Percentiles rank a stretch among this genome's conserved stretches.
Conservation (phyloP, 768 basidiomycete species). For the Pisolithus albus region DNA sequence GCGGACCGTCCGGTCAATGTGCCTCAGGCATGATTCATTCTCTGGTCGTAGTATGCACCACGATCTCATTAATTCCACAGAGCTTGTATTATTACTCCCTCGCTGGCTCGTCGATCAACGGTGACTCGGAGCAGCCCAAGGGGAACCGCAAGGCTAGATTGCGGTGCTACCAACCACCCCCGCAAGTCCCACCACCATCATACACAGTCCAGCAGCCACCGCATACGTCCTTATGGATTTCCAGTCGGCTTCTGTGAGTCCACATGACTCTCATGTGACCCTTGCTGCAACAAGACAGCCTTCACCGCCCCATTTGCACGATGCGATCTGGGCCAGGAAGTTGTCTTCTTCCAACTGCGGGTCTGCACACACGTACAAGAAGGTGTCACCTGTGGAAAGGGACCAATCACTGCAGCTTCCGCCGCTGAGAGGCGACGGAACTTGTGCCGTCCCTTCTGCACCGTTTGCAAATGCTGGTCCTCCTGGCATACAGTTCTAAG, state of each 20-base stretch:
- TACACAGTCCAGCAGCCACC: slow-evolving; percentile 28
- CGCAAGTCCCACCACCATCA: slow-evolving; percentile 22
- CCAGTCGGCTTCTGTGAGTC: slow-evolving; percentile 52
- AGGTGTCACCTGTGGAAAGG: slow-evolving; percentile 22
- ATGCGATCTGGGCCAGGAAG: slow-evolving; percentile 42
- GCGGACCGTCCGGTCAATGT: too few species aligned
- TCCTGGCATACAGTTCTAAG: slow-evolving; percentile 68
- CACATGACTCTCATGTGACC: slow-evolving; percentile 32
- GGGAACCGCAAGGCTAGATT: slow-evolving; percentile 49
- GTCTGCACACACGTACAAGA: slow-evolving; percentile 12
- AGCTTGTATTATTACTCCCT: slow-evolving; percentile 75
- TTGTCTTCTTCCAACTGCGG: slow-evolving; percentile 5
- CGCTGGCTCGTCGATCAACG: slow-evolving; percentile 57
- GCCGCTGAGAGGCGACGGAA: slow-evolving; percentile 28
- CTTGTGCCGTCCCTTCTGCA: slow-evolving; percentile 43
- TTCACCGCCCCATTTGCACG: slow-evolving; percentile 43
- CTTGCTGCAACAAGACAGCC: slow-evolving; percentile 26
- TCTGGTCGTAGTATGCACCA: too few species aligned
- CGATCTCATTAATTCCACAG: slow-evolving; percentile 30
- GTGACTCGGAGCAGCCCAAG: slow-evolving; percentile 38
- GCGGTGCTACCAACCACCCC: slow-evolving; percentile 53
- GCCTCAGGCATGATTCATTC: too few species aligned
- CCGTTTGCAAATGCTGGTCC: slow-evolving; percentile 84
- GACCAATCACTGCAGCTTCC: slow-evolving; percentile 26
- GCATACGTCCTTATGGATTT: slow-evolving; percentile 31